Percentiles rank a stretch among this genome's conserved stretches.
Conservation (phyloP, 2,329 filamentous ascomycete species). For the Arthrocladium fulminans region DNA sequence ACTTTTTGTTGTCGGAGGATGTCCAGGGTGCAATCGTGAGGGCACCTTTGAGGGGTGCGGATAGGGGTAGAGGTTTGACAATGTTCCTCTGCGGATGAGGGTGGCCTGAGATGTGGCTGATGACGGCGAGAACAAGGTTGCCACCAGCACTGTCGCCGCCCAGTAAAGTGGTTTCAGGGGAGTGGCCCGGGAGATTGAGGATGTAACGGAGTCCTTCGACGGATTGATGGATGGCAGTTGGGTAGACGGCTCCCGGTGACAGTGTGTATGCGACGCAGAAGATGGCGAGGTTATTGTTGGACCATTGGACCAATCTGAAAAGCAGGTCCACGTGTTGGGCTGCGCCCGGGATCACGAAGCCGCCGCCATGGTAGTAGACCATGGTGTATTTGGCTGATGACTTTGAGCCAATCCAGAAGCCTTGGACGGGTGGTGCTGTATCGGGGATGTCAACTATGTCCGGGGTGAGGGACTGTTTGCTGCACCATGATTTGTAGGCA, state of each 20-base stretch:
- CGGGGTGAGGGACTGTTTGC: constrained; percentile 9
- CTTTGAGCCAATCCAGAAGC: constrained; percentile 21
- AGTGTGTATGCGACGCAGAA: constrained; percentile 52
- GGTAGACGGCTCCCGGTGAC: constrained; percentile 38
- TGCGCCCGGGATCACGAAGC: constrained; percentile 19
- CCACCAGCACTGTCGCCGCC: constrained; percentile 39
- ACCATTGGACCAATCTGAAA: constrained; percentile 16
- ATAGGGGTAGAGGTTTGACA: constrained; percentile 22
- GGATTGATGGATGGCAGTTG: constrained; percentile 35
- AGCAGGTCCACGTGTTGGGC: constrained; percentile 19
- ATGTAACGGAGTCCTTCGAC: constrained; percentile 35
- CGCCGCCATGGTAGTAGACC: constrained; percentile 22
- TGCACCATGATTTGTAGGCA: constrained; percentile 18
- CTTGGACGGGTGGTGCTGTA: constrained; percentile 14
- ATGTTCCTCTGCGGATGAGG: constrained; percentile 44
- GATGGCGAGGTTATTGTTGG: constrained; percentile 39
- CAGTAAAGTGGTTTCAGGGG: constrained; percentile 30
- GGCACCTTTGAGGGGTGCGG: constrained; percentile 35
- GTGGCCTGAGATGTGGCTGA: constrained; percentile 31
- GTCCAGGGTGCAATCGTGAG: constrained; percentile 53
- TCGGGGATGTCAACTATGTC: constrained; percentile 17
- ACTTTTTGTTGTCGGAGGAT: constrained; percentile 35
- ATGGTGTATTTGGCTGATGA: constrained; percentile 19
- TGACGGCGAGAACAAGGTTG: constrained; percentile 28
- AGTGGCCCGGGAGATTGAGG: constrained; percentile 26